Percentiles rank a stretch among this genome's conserved stretches.
phyloP scores from a whole-genome alignment of 164 flowering plant genomes.

The Hamamelis virginiana region DNA sequence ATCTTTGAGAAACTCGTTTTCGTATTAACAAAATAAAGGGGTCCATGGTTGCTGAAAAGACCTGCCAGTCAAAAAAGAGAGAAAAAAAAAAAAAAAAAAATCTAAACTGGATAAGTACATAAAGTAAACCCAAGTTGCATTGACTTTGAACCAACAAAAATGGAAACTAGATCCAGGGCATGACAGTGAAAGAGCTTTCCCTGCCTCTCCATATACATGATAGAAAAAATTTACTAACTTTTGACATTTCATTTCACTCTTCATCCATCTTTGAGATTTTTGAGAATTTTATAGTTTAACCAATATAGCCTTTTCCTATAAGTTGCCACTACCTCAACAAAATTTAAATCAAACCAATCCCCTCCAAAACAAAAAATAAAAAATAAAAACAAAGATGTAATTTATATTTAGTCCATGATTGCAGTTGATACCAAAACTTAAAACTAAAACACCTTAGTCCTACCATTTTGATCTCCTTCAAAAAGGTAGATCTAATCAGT shows the following conservation, averaged over 20 bases:
- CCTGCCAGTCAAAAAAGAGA: conserved; percentile 51
- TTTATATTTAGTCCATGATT: background rate
- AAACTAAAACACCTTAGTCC: background rate
- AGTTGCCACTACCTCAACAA: too few species aligned
- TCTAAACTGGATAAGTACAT: background rate
- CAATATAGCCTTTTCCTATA: too few species aligned
- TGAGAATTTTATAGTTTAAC: too few species aligned
- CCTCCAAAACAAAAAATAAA: too few species aligned
- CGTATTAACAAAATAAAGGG: conserved; percentile 80
- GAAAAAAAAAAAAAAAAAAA: too few species aligned
- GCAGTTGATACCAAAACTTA: background rate
- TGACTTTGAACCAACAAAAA: background rate
- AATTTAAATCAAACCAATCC: too few species aligned
- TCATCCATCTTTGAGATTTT: background rate
- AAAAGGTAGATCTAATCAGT: background rate
- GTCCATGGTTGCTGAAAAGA: conserved; percentile 98
- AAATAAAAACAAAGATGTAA: too few species aligned
- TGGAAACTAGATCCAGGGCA: background rate
- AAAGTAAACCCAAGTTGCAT: background rate
- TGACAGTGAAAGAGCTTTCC: background rate
- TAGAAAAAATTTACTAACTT: background rate
- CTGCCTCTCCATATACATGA: background rate
- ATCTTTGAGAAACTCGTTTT: conserved; percentile 80
- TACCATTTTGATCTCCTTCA: background rate
- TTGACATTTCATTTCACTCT: background rate